Conservation (phyloP, 768 basidiomycete genomes). For the Tylopilus sp. region DNA sequence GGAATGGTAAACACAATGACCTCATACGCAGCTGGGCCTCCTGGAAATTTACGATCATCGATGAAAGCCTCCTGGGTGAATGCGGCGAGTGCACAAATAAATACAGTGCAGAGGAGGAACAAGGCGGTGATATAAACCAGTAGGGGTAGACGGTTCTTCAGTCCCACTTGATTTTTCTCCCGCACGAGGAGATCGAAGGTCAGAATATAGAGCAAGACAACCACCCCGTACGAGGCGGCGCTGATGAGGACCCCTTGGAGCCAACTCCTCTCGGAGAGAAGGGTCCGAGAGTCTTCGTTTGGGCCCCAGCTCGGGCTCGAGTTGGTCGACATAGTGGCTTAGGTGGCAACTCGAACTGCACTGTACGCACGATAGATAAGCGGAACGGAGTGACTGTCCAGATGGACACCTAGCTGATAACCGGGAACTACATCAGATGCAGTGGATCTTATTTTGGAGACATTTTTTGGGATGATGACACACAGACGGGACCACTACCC, state of each 20-base stretch:
- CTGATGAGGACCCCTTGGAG: conserved; percentile 16
- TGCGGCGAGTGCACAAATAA: conserved; percentile 13
- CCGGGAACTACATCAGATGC: too few relatives aligned
- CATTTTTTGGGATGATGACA: too few relatives aligned
- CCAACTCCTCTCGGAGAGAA: conserved; percentile 18
- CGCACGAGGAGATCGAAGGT: conserved; percentile 10
- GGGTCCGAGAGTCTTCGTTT: conserved; percentile 6
- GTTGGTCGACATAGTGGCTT: conserved; percentile 14
- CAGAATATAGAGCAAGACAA: conserved; percentile 1
- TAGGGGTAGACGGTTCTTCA: conserved; percentile 3
- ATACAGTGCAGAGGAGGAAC: conserved; percentile 16
- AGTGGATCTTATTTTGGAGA: too few relatives aligned
- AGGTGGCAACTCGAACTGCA: too few relatives aligned
- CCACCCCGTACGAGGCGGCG: conserved; percentile 9
- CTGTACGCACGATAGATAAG: too few relatives aligned
- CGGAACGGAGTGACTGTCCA: too few relatives aligned
- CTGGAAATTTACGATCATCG: conserved; percentile 30
- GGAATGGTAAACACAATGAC: conserved; percentile 20
- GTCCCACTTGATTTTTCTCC: background rate
- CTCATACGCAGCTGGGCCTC: conserved; percentile 29
- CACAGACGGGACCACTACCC: too few relatives aligned
- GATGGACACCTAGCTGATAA: too few relatives aligned
- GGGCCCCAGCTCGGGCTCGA: conserved; percentile 22
- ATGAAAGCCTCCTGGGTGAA: conserved; percentile 30
- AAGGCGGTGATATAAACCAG: conserved; percentile 3